A percentile compares a stretch with the other conserved stretches of the same genome.
Evolutionary conservation across 2,329 filamentous ascomycete species (phyloP).

Genomic region (Thelonectria blattea): DNA sequence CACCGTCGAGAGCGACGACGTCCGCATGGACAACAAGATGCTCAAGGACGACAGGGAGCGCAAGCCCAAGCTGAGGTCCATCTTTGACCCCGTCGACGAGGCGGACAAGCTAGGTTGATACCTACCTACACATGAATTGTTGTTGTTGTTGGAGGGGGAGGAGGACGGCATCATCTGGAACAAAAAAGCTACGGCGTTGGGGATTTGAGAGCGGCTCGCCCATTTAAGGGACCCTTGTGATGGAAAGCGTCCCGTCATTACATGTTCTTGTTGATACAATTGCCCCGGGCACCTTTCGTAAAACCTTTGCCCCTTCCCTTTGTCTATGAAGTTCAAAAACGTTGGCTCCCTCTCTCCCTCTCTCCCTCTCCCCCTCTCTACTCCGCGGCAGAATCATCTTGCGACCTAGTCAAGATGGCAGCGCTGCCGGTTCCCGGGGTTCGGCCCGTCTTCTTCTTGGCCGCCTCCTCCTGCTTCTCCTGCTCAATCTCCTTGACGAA

Average conservation of each 20-base stretch:
- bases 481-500: constrained; percentile 99
- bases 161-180: constrained; percentile 3
- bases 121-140: not conserved
- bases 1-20: constrained; percentile 90
- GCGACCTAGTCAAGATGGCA: constrained; percentile 73
- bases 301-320: constrained; percentile 26
- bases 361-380: constrained; percentile 31
- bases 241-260: constrained; percentile 40
- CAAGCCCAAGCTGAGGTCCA: constrained; percentile 60
- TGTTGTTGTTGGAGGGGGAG: not conserved
- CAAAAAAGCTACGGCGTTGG: constrained; percentile 40
- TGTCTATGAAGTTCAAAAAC: constrained; percentile 35
- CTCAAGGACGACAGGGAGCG: constrained; percentile 85
- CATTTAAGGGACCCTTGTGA: constrained; percentile 29
- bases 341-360: too few species aligned
- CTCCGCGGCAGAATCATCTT: constrained; percentile 49
- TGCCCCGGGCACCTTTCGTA: constrained; percentile 38
- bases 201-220: constrained; percentile 35
- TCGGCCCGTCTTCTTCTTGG: constrained; percentile 90
- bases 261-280: constrained; percentile 48
- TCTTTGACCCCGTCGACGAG: constrained; percentile 77
- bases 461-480: constrained; percentile 98
- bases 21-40: constrained; percentile 85
- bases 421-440: constrained; percentile 73
- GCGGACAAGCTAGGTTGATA: constrained; percentile 79